Evolutionary conservation across 2,329 filamentous ascomycete species (phyloP).

Genomic region (Basipetospora chlamydospora): DNA sequence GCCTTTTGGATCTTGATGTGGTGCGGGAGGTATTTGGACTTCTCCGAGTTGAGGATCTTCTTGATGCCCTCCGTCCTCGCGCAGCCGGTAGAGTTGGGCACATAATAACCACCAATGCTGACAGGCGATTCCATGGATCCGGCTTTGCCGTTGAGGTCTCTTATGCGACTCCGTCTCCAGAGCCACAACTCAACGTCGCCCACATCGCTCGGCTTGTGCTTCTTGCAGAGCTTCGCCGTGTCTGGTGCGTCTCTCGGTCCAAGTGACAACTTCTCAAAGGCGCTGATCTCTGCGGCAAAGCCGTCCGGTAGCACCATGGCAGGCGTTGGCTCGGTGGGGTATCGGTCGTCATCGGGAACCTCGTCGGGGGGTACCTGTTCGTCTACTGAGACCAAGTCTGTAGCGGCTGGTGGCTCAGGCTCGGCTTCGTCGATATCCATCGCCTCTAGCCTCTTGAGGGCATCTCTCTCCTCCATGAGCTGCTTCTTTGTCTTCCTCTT

Average conservation of each 20-base stretch:
- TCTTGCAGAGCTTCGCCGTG: conserved; percentile 31
- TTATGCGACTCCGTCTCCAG: conserved; percentile 40
- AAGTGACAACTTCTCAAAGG: conserved; percentile 29
- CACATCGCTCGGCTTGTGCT: conserved; percentile 27
- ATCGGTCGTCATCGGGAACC: conserved; percentile 28
- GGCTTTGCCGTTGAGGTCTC: conserved; percentile 34
- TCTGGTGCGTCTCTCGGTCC: conserved; percentile 33
- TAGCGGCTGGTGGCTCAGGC: conserved; percentile 11
- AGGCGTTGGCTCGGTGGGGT: conserved; percentile 30
- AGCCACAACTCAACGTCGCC: conserved; percentile 39
- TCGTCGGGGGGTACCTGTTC: conserved; percentile 9
- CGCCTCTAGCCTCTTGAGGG: conserved; percentile 41
- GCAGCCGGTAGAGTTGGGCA: conserved; percentile 70
- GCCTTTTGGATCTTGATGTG: conserved; percentile 91
- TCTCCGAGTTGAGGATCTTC: conserved; percentile 93
- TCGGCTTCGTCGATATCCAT: conserved; percentile 22
- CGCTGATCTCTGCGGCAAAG: conserved; percentile 29
- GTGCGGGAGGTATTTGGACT: conserved; percentile 95
- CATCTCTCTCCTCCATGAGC: conserved; percentile 51
- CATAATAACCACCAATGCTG: conserved; percentile 55
- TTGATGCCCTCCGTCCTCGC: conserved; percentile 87
- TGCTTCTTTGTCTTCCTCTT: conserved; percentile 74
- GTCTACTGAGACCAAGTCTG: conserved; percentile 10
- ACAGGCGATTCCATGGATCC: conserved; percentile 18
- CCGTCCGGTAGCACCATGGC: conserved; percentile 30